Percentiles rank a stretch among this genome's conserved stretches.
Conservation (phyloP, 129 eudicot species). For the Arctium lappa region DNA sequence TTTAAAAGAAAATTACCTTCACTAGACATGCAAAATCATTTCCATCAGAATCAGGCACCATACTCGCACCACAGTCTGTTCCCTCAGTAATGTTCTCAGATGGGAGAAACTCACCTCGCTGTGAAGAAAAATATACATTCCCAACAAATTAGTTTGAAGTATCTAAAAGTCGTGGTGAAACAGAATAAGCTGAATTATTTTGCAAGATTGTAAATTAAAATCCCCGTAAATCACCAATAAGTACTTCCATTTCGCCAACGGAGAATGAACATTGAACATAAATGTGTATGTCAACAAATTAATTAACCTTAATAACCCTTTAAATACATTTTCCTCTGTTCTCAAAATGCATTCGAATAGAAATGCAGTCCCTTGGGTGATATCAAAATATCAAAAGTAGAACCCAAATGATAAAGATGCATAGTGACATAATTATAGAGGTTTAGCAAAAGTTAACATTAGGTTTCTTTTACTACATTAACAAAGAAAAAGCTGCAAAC, state of each 20-base stretch:
- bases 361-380: no score
- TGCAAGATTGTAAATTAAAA: background rate
- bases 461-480: background rate
- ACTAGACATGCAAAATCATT: conserved; percentile 68
- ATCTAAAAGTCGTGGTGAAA: background rate
- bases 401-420: no score
- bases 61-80: conserved; percentile 25
- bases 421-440: background rate
- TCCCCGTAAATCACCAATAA: no score
- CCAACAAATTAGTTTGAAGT: background rate
- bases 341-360: no score
- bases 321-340: no score
- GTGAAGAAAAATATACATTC: conserved; percentile 9
- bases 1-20: conserved; percentile 51
- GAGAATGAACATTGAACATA: no score
- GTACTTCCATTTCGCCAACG: no score
- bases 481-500: no score
- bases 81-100: conserved; percentile 25
- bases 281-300: no score
- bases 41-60: conserved; percentile 38
- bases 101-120: conserved; percentile 45
- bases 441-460: background rate
- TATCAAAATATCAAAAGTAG: no score
- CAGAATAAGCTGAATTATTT: background rate
- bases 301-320: no score